phyloP scores from a whole-genome alignment of 1,139 yeast species.

The Taphrina confusa region DNA sequence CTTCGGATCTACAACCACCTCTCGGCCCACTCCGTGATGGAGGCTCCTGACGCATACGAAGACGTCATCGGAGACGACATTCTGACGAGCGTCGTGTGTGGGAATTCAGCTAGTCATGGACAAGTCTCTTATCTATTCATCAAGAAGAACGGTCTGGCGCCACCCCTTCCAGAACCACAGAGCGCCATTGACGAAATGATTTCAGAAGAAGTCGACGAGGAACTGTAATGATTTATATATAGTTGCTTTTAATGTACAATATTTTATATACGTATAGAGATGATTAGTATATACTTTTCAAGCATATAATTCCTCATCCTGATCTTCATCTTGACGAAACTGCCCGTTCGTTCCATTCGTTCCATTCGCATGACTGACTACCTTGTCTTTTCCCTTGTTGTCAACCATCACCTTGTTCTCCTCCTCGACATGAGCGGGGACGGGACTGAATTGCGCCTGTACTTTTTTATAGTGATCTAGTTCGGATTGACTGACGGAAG shows the following conservation, averaged over 20 bases:
- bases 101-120: background rate
- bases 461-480: slow-evolving; percentile 75
- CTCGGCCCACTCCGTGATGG: background rate
- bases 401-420: background rate
- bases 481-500: slow-evolving; percentile 88
- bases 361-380: background rate
- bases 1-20: slow-evolving; percentile 14
- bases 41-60: background rate
- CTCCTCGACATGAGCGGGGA: background rate
- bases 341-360: slow-evolving; percentile 20
- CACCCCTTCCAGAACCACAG: background rate
- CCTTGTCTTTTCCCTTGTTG: slow-evolving; percentile 26
- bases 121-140: slow-evolving; percentile 2
- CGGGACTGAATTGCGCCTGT: slow-evolving; percentile 59
- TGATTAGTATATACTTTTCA: background rate
- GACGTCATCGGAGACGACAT: slow-evolving; percentile 13
- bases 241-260: background rate
- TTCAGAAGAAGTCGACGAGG: background rate
- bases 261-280: too few relatives aligned
- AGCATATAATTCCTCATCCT: slow-evolving; percentile 30
- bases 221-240: background rate
- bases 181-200: background rate
- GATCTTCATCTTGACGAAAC: slow-evolving; percentile 14
- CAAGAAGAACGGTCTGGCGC: slow-evolving; percentile 18
- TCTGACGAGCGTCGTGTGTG: background rate